Evolutionary conservation across 2,329 filamentous ascomycete genomes (phyloP).

Genomic region (Exophiala bonariae): DNA sequence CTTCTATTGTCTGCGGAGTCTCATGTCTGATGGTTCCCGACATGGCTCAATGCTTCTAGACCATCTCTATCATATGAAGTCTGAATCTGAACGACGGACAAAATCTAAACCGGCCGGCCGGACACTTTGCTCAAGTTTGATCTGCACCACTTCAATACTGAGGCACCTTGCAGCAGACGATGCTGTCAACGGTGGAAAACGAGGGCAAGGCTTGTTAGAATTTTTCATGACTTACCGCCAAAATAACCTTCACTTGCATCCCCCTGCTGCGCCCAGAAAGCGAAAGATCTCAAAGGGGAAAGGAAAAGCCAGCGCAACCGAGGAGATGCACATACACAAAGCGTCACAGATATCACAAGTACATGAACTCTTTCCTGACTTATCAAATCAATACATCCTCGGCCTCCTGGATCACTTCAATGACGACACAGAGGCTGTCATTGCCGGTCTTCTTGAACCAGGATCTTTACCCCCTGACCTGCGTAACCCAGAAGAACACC

Average conservation of each 20-base stretch:
- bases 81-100: constrained; percentile 64
- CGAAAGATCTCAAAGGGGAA: constrained; percentile 43
- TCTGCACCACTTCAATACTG: constrained; percentile 77
- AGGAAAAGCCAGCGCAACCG: constrained; percentile 36
- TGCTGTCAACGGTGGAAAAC: constrained; percentile 36
- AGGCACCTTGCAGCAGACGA: constrained; percentile 40
- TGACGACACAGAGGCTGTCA: constrained; percentile 75
- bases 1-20: constrained; percentile 72
- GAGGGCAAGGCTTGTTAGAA: constrained; percentile 41
- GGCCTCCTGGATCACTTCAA: constrained; percentile 76
- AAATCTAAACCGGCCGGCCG: constrained; percentile 39
- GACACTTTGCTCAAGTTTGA: constrained; percentile 77
- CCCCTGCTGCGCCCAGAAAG: constrained; percentile 41
- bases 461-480: constrained; percentile 72
- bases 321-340: constrained; percentile 70
- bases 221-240: constrained; percentile 41
- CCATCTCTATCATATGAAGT: constrained; percentile 77
- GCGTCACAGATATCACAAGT: constrained; percentile 85
- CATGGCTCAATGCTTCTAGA: constrained; percentile 77
- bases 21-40: constrained; percentile 66
- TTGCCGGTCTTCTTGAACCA: constrained; percentile 74
- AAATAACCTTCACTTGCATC: constrained; percentile 40
- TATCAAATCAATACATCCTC: constrained; percentile 79
- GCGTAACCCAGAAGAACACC: constrained; percentile 35
- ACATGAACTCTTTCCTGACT: constrained; percentile 88